Percentiles rank a stretch among this genome's conserved stretches.
These are phyloP conservation scores for Vaccinium darrowii DNA, from an alignment of 148 eudicot species.

Conservation along the genomic window DNA sequence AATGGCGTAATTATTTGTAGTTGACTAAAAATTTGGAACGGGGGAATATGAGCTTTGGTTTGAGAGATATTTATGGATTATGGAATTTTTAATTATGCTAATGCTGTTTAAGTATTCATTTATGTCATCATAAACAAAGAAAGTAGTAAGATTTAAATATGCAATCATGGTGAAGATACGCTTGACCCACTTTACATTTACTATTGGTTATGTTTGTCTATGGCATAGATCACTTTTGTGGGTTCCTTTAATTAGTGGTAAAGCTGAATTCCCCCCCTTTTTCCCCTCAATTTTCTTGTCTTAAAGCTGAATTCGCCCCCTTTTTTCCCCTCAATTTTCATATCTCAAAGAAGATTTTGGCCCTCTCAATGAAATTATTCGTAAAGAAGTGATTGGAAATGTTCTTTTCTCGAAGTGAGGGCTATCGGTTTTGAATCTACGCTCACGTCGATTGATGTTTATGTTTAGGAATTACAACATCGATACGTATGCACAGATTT, in stretches of 20 bases:
- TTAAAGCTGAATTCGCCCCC: not conserved
- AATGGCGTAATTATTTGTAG: not conserved
- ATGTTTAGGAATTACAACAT: not conserved
- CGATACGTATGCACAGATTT: not conserved
- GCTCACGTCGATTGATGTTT: not conserved
- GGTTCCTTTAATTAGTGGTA: not conserved
- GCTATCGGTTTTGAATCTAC: not conserved
- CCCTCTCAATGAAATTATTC: not conserved
- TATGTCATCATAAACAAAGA: not conserved
- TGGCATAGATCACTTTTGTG: not conserved
- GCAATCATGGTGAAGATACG: not conserved
- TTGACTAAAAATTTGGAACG: not conserved
- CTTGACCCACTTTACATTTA: not conserved
- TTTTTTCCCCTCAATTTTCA: not conserved
- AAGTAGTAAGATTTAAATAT: too few relatives aligned
- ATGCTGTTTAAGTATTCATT: not conserved
- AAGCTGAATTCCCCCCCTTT: not conserved
- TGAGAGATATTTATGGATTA: not conserved
- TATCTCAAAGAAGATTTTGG: not conserved
- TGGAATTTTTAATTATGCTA: not conserved
- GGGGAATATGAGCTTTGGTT: not conserved
- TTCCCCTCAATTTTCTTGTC: not conserved
- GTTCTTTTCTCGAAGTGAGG: not conserved
- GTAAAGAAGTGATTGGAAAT: not conserved
- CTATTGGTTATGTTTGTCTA: not conserved